phyloP scores from a whole-genome alignment of 495 filamentous ascomycete species.

The Tuber melanosporum region DNA sequence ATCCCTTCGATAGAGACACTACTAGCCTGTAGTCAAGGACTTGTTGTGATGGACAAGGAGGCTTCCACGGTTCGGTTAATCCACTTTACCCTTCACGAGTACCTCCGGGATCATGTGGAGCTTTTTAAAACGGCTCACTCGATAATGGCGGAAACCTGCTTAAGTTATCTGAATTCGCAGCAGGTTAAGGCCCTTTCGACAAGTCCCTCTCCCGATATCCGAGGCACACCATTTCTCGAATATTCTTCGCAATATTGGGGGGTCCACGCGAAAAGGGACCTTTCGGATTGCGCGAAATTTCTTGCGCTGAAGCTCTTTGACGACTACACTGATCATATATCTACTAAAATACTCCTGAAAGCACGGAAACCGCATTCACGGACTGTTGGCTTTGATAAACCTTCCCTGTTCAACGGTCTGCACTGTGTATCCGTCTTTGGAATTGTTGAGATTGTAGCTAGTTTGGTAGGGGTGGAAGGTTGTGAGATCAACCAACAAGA shows the following conservation, averaged over 20 bases:
- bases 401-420: neutral
- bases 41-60: neutral
- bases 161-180: neutral
- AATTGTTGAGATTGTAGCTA: neutral
- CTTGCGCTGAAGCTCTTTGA: neutral
- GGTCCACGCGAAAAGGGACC: neutral
- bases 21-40: neutral
- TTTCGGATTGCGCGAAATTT: neutral
- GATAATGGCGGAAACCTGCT: neutral
- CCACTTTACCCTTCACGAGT: neutral
- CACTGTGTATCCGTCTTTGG: neutral
- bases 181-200: neutral
- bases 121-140: neutral
- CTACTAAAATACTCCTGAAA: neutral
- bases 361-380: neutral
- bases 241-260: neutral
- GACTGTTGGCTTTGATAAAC: neutral
- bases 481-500: neutral
- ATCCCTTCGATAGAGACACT: neutral
- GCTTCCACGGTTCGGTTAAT: neutral
- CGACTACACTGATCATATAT: neutral
- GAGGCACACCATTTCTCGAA: neutral
- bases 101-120: neutral
- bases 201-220: neutral
- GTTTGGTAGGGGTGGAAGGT: neutral